phyloP scores from a whole-genome alignment of 768 basidiomycete species.

The Kwoniella pini region DNA sequence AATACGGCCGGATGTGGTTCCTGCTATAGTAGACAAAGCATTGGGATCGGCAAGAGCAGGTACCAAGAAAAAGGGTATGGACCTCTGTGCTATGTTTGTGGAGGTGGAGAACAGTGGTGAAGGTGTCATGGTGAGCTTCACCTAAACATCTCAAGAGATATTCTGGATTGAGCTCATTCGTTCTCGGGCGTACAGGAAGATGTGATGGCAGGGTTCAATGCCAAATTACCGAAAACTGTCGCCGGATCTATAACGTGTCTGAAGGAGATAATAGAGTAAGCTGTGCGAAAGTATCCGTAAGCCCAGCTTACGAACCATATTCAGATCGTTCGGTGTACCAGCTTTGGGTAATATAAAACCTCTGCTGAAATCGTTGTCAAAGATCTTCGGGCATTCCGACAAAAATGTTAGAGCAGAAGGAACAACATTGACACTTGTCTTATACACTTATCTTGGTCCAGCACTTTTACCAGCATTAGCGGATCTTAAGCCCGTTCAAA shows the following conservation, averaged over 20 bases:
- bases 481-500: constrained; percentile 94
- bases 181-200: constrained; percentile 61
- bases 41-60: constrained; percentile 86
- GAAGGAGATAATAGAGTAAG: constrained; percentile 82
- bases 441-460: constrained; percentile 84
- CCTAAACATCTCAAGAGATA: background rate
- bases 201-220: constrained; percentile 76
- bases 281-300: background rate
- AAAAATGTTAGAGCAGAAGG: constrained; percentile 95
- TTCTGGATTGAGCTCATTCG: background rate
- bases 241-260: constrained; percentile 73
- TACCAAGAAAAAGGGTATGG: constrained; percentile 82
- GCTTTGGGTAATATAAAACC: constrained; percentile 62
- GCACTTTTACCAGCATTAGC: constrained; percentile 79
- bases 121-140: constrained; percentile 76
- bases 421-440: constrained; percentile 66
- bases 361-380: constrained; percentile 82
- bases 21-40: constrained; percentile 94
- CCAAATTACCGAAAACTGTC: constrained; percentile 94
- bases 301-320: background rate
- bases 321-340: constrained; percentile 76
- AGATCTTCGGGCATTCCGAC: constrained; percentile 92
- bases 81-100: constrained; percentile 82
- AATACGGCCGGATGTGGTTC: constrained; percentile 76
- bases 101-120: constrained; percentile 88